phyloP scores from a whole-genome alignment of 768 basidiomycete species.

The Mycena vulgaris region DNA sequence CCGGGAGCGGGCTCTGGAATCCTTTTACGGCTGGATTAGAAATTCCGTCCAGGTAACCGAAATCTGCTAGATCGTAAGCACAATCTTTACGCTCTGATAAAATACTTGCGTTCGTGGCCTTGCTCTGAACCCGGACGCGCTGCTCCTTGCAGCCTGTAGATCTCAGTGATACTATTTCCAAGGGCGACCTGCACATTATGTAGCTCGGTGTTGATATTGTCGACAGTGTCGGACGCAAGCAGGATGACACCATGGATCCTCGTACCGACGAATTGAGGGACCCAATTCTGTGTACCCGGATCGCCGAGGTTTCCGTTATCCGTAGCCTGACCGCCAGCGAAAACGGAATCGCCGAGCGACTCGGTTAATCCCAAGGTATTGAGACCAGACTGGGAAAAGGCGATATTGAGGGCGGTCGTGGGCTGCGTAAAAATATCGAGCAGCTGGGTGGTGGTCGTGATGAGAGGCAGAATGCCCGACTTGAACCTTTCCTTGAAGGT shows the following conservation, averaged over 20 bases:
- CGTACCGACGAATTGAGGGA: constrained; percentile 57
- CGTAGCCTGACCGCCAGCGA: constrained; percentile 57
- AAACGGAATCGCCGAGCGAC: constrained; percentile 54
- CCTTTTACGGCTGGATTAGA: constrained; percentile 64
- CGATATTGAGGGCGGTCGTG: too few species aligned
- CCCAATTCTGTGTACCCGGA: constrained; percentile 59
- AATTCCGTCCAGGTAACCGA: constrained; percentile 68
- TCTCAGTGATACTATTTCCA: constrained; percentile 39
- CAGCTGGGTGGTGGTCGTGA: constrained; percentile 63
- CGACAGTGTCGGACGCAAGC: constrained; percentile 57
- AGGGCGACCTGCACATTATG: constrained; percentile 54
- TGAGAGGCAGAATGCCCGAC: constrained; percentile 54
- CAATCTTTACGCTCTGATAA: neutral
- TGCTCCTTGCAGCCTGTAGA: constrained; percentile 34
- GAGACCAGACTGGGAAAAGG: constrained; percentile 68
- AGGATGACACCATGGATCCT: too few species aligned
- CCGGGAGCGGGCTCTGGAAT: too few species aligned
- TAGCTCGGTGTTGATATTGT: constrained; percentile 49
- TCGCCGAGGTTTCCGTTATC: constrained; percentile 60
- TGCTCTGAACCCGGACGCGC: too few species aligned
- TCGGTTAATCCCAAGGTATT: constrained; percentile 60
- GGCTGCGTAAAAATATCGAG: constrained; percentile 45
- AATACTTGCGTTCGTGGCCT: constrained; percentile 63
- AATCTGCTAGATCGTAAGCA: constrained; percentile 36
- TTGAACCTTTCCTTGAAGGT: constrained; percentile 60